Percentiles rank a stretch among this genome's conserved stretches.
Conservation (phyloP, 2,329 filamentous ascomycete species). For the Sarocladium oryzae region DNA sequence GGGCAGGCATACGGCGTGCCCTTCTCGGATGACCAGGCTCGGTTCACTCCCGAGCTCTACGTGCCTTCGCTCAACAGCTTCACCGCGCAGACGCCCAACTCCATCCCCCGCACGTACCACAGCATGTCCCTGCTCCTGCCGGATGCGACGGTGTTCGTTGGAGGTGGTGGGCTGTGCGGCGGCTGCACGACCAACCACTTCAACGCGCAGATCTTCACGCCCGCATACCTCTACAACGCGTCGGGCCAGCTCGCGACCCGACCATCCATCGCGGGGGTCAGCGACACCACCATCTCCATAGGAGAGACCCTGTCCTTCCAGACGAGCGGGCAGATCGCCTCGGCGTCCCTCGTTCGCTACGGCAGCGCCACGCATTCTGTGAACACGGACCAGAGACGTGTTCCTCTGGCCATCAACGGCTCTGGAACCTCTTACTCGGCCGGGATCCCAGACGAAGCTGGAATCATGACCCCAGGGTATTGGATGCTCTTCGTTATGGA, state of each 20-base stretch:
- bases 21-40: conserved; percentile 37
- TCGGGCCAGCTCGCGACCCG: conserved; percentile 29
- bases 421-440: conserved; percentile 27
- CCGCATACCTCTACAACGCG: conserved; percentile 46
- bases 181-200: conserved; percentile 8
- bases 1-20: conserved; percentile 35
- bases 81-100: conserved; percentile 27
- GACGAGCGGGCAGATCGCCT: conserved; percentile 17
- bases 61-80: conserved; percentile 29
- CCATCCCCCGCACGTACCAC: conserved; percentile 43
- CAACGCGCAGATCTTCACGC: conserved; percentile 35
- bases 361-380: conserved; percentile 47
- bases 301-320: conserved; percentile 10
- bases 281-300: neutral
- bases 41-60: conserved; percentile 39
- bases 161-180: conserved; percentile 37
- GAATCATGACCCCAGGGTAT: conserved; percentile 44
- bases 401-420: conserved; percentile 31
- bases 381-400: conserved; percentile 51
- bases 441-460: conserved; percentile 38
- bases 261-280: conserved; percentile 13
- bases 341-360: conserved; percentile 36
- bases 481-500: conserved; percentile 49
- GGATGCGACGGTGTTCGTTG: conserved; percentile 46
- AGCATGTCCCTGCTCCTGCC: conserved; percentile 40